Base-by-base conservation (phyloP, 768 basidiomycete species). In the Mycena rosella region DNA sequence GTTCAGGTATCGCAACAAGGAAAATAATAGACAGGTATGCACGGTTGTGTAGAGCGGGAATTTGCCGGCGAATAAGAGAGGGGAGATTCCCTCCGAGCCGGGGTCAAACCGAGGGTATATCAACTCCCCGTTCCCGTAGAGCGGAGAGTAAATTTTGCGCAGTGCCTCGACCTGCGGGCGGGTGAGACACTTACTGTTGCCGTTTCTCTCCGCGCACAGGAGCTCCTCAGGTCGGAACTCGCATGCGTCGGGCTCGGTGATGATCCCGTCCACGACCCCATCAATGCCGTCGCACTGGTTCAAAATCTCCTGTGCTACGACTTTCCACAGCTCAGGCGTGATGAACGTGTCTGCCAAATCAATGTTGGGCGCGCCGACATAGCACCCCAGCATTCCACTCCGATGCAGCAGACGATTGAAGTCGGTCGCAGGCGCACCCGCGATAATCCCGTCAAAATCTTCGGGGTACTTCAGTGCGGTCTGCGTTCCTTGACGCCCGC, bases 361-460 rank as follows among this genome's bases (percentile, higher is more conserved):
- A 4, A 4, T 7, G 13, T 51, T 27, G 7, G 66, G 62, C 2
- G 63, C 40, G 38, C 72, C 73, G 13, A 68, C 49, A 9, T n/a
- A 3, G 20, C 44, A 42, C 8, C 45, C 58, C 9, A 54, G 17
- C 48, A 62, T 56, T 6, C 53, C 67, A 7, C 15, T 48, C 67
- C 67, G 68, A 36, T 62, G 51, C 17, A 60, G 15, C n/a, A 71
- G 54, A 22, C 38, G 44, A 18, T 67, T 67, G 26, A 56, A 65
- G 53, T 72, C 47, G 1, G 51, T 73, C 11, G 75, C 76, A 13
- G 77, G 76, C 15, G 74, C 61, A 1, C 77, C 77, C 15, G 74
- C 74, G 14, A 78, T 45, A 26, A 77, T 69, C 18, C 74, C 77
- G 60, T 77, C 75, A 42, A 76, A 78, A 56, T 78, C 76, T 1